Percentiles rank a stretch among this genome's conserved stretches.
These are phyloP conservation scores for Xylaria sp. DNA, from an alignment of 2,329 filamentous ascomycete species.

Conservation along the genomic window DNA sequence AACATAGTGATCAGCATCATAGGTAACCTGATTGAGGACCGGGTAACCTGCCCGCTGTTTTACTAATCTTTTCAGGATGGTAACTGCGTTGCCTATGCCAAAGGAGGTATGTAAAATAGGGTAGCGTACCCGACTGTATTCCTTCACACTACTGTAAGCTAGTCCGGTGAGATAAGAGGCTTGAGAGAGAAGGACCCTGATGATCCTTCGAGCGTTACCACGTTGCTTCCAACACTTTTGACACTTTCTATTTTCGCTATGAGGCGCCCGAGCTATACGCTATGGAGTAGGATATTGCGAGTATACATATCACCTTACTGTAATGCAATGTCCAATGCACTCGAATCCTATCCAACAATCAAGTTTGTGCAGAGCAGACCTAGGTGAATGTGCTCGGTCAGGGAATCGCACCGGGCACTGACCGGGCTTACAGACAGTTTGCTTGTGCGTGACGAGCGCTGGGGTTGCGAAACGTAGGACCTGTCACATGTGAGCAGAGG, in stretches of 20 bases:
- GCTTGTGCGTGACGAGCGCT: slow-evolving; percentile 18
- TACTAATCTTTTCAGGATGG: slow-evolving; percentile 22
- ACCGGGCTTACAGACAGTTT: slow-evolving; percentile 7
- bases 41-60: slow-evolving; percentile 31
- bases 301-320: slow-evolving; percentile 2
- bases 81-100: background rate
- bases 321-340: slow-evolving; percentile 10
- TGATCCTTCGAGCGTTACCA: slow-evolving; percentile 20
- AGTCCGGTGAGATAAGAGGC: slow-evolving; percentile 27
- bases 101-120: background rate
- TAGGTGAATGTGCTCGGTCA: slow-evolving; percentile 6
- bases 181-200: slow-evolving; percentile 32
- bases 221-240: slow-evolving; percentile 3
- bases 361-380: slow-evolving; percentile 7
- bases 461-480: slow-evolving; percentile 26
- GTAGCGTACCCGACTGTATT: background rate
- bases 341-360: slow-evolving; percentile 10
- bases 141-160: background rate
- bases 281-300: background rate
- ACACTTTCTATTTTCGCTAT: slow-evolving; percentile 3
- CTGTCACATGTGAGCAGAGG: slow-evolving; percentile 11
- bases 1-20: slow-evolving; percentile 28
- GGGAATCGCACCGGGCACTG: slow-evolving; percentile 6
- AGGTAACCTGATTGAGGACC: slow-evolving; percentile 25
- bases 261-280: slow-evolving; percentile 15